phyloP scores from a whole-genome alignment of 768 basidiomycete genomes.

The Porphyrellus cyaneotinctus region DNA sequence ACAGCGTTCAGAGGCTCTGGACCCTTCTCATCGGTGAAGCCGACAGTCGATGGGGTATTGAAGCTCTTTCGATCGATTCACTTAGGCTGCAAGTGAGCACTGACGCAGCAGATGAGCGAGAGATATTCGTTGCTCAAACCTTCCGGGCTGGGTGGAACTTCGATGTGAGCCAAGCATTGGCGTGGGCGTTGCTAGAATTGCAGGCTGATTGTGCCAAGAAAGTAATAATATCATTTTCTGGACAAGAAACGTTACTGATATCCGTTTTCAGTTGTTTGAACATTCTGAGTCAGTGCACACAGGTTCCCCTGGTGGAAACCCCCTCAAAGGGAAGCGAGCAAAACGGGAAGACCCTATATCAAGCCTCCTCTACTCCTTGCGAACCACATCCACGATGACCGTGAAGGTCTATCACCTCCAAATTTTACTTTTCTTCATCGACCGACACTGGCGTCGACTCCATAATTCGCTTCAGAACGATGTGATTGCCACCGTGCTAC shows the following conservation, averaged over 20 bases:
- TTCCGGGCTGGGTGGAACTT: slow-evolving; percentile 77
- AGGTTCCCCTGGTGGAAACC: slow-evolving; percentile 33
- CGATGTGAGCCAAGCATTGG: slow-evolving; percentile 59
- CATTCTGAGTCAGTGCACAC: slow-evolving; percentile 53
- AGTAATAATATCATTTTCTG: slow-evolving; percentile 36
- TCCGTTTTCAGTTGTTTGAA: slow-evolving; percentile 49
- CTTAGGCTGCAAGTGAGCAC: slow-evolving; percentile 49
- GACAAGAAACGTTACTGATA: slow-evolving; percentile 1
- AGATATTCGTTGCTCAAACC: slow-evolving; percentile 57
- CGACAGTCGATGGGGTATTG: slow-evolving; percentile 60
- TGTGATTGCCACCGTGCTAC: slow-evolving; percentile 52
- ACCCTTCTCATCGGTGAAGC: slow-evolving; percentile 57
- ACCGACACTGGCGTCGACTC: slow-evolving; percentile 67
- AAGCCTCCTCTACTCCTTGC: slow-evolving; percentile 50
- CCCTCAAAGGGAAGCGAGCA: slow-evolving; percentile 44
- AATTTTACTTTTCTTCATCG: slow-evolving; percentile 78
- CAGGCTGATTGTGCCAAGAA: slow-evolving; percentile 74
- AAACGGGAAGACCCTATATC: slow-evolving; percentile 58
- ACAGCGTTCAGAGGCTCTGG: slow-evolving; percentile 52
- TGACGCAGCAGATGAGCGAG: slow-evolving; percentile 19
- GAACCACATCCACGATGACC: slow-evolving; percentile 27
- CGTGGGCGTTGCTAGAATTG: slow-evolving; percentile 77
- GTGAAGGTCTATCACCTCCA: slow-evolving; percentile 58
- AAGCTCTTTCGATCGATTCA: slow-evolving; percentile 59
- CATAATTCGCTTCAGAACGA: slow-evolving; percentile 55